Base-by-base conservation (phyloP, 148 eudicot species). In the Fallopia convolvulus region DNA sequence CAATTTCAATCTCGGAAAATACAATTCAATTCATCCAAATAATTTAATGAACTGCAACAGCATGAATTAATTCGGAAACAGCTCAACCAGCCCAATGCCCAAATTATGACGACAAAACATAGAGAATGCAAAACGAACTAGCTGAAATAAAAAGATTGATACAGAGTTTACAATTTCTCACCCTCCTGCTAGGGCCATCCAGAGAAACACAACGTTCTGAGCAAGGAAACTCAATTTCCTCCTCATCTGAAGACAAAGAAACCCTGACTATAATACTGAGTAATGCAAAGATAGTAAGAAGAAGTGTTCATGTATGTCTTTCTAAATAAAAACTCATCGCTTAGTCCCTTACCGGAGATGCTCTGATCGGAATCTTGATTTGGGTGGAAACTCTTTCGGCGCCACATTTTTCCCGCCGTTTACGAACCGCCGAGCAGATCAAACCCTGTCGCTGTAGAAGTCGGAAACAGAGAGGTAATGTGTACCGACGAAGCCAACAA, bases 321-420 rank as follows among this genome's bases (percentile, higher is more conserved):
- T 23, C 33, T 0, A 61, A 30, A 30, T 30, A 30, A 11, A 8
- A 65, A 65, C 14, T 18, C 8, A 65, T 32, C 40, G 17, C 2
- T 4, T 1, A 30, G 32, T 30, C 1, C 12, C 70, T 65, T 17
- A 65, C 70, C 70, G 41, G 41, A 65, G 70, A 26, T 65, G 70
- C n/a, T 65, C 18, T 65, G 70, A 32, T 65, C 70, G 70, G 70
- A 65, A 32, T 30, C 40, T 11, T 65, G 40, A 32, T 30, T 32
- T 65, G 40, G 8, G 14, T 11, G 40, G n/a, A 30, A 30, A 65
- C 8, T 10, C 6, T 32, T 65, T 32, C 41, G 70, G 41, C 41
- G 41, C 70, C 40, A 65, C 70, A 65, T 61, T 65, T 65, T 30
- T 12, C 70, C 70, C n/a, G 70, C 40, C 39, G 70, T 63, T 11